A percentile compares a stretch with the other conserved stretches of the same genome.
phyloP scores from a whole-genome alignment of 441 rosid genomes.

The Gossypium trilobum region DNA sequence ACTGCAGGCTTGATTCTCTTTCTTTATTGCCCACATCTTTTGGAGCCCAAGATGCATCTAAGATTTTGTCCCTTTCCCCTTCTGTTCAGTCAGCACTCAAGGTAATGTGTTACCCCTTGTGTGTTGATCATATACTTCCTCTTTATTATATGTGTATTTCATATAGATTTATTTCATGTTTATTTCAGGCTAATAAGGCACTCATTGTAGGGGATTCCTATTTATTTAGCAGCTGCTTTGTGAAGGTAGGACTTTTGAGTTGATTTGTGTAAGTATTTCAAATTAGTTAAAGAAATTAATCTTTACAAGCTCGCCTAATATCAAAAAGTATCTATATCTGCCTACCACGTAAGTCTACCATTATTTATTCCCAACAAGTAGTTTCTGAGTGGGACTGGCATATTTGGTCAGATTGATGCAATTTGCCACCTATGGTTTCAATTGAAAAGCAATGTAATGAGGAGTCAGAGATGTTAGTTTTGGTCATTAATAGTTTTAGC shows the following conservation, averaged over 20 bases:
- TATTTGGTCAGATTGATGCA: neutral
- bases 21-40: slow-evolving; percentile 70
- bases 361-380: neutral
- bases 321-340: neutral
- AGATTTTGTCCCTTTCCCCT: slow-evolving; percentile 64
- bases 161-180: slow-evolving; percentile 16
- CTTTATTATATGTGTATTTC: slow-evolving; percentile 10
- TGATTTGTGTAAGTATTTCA: neutral
- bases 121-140: neutral
- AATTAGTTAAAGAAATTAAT: neutral
- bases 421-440: neutral
- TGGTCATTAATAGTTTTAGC: neutral
- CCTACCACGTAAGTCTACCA: neutral
- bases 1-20: slow-evolving; percentile 82
- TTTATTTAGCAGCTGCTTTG: slow-evolving; percentile 63
- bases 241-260: slow-evolving; percentile 47
- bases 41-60: slow-evolving; percentile 65
- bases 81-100: slow-evolving; percentile 65
- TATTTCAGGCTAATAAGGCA: slow-evolving; percentile 59
- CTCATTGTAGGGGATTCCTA: slow-evolving; percentile 64
- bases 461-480: neutral
- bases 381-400: neutral
- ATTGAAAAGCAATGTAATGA: neutral
- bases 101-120: slow-evolving; percentile 32
- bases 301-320: neutral